Percentiles rank a stretch among this genome's conserved stretches.
phyloP scores from a whole-genome alignment of 768 basidiomycete species.

The Pleurotus eryngii region DNA sequence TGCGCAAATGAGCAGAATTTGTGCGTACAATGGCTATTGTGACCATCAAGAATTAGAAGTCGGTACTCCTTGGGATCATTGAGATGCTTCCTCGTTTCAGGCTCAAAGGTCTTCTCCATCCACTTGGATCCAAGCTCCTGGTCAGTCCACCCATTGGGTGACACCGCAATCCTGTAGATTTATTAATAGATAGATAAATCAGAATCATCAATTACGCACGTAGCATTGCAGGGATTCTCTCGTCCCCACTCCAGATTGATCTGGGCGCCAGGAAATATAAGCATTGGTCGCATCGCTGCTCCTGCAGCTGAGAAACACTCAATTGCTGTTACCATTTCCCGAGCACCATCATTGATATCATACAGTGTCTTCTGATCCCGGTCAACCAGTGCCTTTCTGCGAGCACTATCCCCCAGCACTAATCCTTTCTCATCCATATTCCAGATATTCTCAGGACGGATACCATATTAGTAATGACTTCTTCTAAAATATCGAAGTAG shows the following conservation, averaged over 20 bases:
- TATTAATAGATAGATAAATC: not conserved
- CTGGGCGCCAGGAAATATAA: conserved; percentile 4
- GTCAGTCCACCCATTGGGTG: conserved; percentile 21
- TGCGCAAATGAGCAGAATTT: conserved; percentile 11
- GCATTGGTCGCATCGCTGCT: not conserved
- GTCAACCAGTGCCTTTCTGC: conserved; percentile 15
- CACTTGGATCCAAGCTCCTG: conserved; percentile 14
- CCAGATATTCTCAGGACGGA: conserved; percentile 24
- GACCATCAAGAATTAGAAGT: conserved; percentile 19
- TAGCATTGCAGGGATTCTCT: conserved; percentile 15
- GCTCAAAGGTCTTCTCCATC: conserved; percentile 15
- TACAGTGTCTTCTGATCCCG: conserved; percentile 16
- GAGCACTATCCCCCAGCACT: conserved; percentile 20
- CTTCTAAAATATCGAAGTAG: conserved; percentile 19
- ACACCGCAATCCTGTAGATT: not conserved
- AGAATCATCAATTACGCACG: conserved; percentile 6
- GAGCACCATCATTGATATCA: conserved; percentile 23
- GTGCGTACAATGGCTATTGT: conserved; percentile 14
- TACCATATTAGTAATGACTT: conserved; percentile 18
- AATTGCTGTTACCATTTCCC: conserved; percentile 39
- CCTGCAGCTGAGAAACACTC: conserved; percentile 38
- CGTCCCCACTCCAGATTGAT: conserved; percentile 13
- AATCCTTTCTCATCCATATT: conserved; percentile 31
- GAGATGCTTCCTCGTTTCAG: not conserved
- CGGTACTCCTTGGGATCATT: conserved; percentile 3